Evolutionary conservation across 1,284 basidiomycete species (phyloP), one percentile per base, ranked within the genome.

Genomic region (Agaricales sp.): DNA sequence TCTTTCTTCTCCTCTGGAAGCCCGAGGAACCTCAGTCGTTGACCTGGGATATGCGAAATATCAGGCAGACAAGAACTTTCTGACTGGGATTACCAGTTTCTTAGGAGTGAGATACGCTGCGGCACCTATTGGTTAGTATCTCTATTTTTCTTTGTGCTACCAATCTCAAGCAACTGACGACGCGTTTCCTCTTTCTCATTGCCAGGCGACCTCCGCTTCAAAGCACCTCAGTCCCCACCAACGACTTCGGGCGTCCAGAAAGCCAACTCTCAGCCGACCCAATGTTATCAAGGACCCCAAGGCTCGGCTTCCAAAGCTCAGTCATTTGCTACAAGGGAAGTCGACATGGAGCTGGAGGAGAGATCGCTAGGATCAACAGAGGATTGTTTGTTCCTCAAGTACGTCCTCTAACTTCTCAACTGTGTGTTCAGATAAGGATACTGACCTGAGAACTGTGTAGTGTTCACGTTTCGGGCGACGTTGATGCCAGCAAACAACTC

Each of bases 351-450:
- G 30, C 30, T n/a, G 11, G 30, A 50, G 22, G 22, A 43, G 8
- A 23, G 13, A 3, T 22, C 22, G 38, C 4, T 25, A 22, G 41
- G 26, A 19, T 30, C 23, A 14, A 55, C 56, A 8, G 61, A 66
- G 46, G 64, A 66, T 24, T 65, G 65, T 43, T 49, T 66, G 2
- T 63, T 63, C 47, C 46, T 64, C 23, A 60, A 63, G 64, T 66
- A 43, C n/a, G 52, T 51, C 12, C 23, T 38, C 20, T 30, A 1
- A 2, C 22, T 13, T 37, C 25, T 6, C 19, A 25, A 20, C 38
- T 35, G n/a, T n/a, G n/a, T n/a, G n/a, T 35, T n/a, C 30, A 8
- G n/a, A n/a, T 35, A 14, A 13, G 44, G 37, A 22, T 19, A 18
- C 24, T 30, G 50, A 24, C 19, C 51, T 18, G 45, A 16, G 24